Evolutionary conservation across 306 rosid genomes (phyloP), one percentile per base, ranked within the genome.

Genomic region (Oxytropis ochrocephala): DNA sequence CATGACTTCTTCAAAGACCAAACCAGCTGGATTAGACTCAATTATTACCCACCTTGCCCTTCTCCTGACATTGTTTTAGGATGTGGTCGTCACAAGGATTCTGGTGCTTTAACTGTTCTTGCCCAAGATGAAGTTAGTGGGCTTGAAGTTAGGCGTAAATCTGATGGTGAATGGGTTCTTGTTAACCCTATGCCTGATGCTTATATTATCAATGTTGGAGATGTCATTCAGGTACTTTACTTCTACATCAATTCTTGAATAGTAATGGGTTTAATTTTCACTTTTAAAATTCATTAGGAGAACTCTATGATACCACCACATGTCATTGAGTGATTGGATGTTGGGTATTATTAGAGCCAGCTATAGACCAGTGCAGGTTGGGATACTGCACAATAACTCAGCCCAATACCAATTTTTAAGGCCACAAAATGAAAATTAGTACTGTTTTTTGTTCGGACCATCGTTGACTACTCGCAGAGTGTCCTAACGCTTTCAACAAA

Each of bases 131-230:
- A 52, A 18, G 88, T 86, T 17, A 81, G 76, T 24, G 91, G 96
- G 3, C 53, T 89, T 0, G 79, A 89, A 82, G 83, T 89, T 4
- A 80, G 33, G 60, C 46, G 78, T 11, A 84, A 76, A 60, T 76
- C 81, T 0, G 89, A 86, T 52, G 81, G 78, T 33, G 82, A 81
- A 36, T 89, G 96, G 96, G 57, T 86, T 78, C 75, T 63, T 0
- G 86, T 89, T 16, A 82, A 71, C 13, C 91, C 91, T 12, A 24
- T 39, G 12, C 82, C 84, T 11, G 11, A 83, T 56, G 79, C 84
- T 39, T 76, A 49, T 56, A 72, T 79, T 35, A 79, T 83, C 79
- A 83, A 83, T 64, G 58, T 79, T 50, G 84, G 84, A 5, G 87
- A 63, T 3, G 0, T 51, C 1, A 64, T 72, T 44, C 71, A 79